Conservation (phyloP, 257 asterid species). For the Plantago elongata region DNA sequence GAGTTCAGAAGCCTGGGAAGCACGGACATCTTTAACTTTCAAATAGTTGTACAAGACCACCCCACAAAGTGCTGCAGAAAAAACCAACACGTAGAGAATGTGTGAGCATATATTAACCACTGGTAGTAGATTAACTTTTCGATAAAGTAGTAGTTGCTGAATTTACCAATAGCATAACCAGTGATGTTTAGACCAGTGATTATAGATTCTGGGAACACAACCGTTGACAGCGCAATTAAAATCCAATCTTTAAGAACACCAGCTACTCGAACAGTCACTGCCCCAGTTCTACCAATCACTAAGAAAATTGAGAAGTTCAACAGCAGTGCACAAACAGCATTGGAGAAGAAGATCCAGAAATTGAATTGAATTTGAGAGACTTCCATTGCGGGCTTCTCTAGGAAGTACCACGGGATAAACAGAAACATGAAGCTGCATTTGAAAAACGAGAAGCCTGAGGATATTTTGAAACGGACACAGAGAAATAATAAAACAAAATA, state of each 20-base stretch:
- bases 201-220: slow-evolving; percentile 62
- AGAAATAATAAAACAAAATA: not conserved
- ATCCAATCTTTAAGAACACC: slow-evolving; percentile 80
- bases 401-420: slow-evolving; percentile 64
- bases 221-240: slow-evolving; percentile 60
- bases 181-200: slow-evolving; percentile 60
- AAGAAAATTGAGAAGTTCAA: slow-evolving; percentile 69
- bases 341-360: slow-evolving; percentile 69
- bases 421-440: slow-evolving; percentile 59
- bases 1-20: slow-evolving; percentile 44
- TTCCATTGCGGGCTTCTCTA: slow-evolving; percentile 73
- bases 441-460: slow-evolving; percentile 10
- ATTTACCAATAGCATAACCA: slow-evolving; percentile 63
- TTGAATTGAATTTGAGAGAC: slow-evolving; percentile 59
- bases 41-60: slow-evolving; percentile 62
- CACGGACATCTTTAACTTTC: slow-evolving; percentile 55
- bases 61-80: slow-evolving; percentile 30
- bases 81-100: not conserved
- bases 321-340: slow-evolving; percentile 59
- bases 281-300: slow-evolving; percentile 77
- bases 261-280: slow-evolving; percentile 73
- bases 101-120: not conserved
- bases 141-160: not conserved
- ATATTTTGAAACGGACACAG: not conserved
- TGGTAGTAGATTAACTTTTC: not conserved